These are phyloP conservation scores for Beauveria sp. DNA, from an alignment of 2,329 filamentous ascomycete species.

Conservation along the genomic window DNA sequence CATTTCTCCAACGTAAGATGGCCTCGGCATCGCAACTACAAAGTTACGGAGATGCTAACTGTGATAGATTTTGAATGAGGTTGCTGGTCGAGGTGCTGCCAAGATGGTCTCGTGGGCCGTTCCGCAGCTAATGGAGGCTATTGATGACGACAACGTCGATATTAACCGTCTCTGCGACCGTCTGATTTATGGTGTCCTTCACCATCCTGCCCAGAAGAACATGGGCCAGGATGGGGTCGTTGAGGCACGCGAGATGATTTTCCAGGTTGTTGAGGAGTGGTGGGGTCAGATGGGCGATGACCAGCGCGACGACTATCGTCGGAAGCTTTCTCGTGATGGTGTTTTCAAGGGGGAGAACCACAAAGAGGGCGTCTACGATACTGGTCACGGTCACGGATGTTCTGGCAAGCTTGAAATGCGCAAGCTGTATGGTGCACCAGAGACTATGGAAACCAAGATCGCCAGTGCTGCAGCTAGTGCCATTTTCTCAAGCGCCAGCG, in stretches of 20 bases:
- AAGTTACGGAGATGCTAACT: background rate
- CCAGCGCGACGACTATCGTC: constrained; percentile 59
- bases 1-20: constrained; percentile 75
- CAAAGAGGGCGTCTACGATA: constrained; percentile 75
- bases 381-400: constrained; percentile 79
- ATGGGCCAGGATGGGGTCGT: constrained; percentile 60
- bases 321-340: constrained; percentile 69
- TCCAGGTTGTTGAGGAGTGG: constrained; percentile 73
- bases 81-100: constrained; percentile 75
- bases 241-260: constrained; percentile 72
- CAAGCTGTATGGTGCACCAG: constrained; percentile 49
- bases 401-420: constrained; percentile 70
- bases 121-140: constrained; percentile 79
- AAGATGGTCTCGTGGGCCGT: constrained; percentile 77
- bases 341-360: constrained; percentile 70
- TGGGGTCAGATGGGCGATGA: constrained; percentile 61
- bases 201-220: constrained; percentile 75
- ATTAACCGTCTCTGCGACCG: constrained; percentile 62
- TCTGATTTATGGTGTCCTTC: constrained; percentile 76
- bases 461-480: constrained; percentile 47
- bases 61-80: constrained; percentile 68
- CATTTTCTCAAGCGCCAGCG: constrained; percentile 50
- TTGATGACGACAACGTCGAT: constrained; percentile 70
- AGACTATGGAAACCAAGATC: constrained; percentile 48
- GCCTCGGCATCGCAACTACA: background rate